Evolutionary conservation across 2,329 filamentous ascomycete genomes (phyloP), one percentile per base, ranked within the genome.

Genomic region (Calonectria ilicicola): DNA sequence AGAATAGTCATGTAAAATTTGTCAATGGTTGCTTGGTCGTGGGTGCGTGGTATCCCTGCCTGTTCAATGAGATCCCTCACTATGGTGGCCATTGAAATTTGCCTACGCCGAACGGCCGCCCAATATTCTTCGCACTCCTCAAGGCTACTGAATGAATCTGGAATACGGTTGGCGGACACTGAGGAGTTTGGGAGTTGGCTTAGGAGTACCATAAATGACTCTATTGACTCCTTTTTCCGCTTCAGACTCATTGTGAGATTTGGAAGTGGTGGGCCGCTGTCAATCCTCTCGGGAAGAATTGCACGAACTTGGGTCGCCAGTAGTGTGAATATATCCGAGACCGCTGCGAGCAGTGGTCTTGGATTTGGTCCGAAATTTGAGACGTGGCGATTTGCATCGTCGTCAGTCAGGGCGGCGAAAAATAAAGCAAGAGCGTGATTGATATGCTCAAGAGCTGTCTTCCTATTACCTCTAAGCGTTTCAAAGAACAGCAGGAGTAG

Each of bases 371-470:
- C 75, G 2, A 79, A n/a, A 5, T 69, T 62, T 12, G 63, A 32
- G 1, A 78, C 46, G 1, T 74, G 35, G 3, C 26, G 51, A 19
- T 51, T n/a, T 8, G 73, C 64, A 23, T 77, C 67, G 23, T 60
- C 27, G 12, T 82, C 82, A 0, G 79, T 79, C n/a, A 84, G 12
- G 7, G 85, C 58, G 1, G 79, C 70, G 19, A 85, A 74, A 1
- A 85, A 51, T 5, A 85, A 76, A 10, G 83, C 79, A 12, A 84
- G 69, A 0, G 81, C 82, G 51, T 84, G 83, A 21, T 84, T 84
- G 5, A 84, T 74, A 58, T 84, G 83, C n/a, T 81, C 77, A 19
- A 84, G 60, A 0, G 82, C 83, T 9, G 80, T 80, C 40, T 79
- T 82, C 10, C 72, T 75, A 17, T 81, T 79, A 1, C 80, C 83